These are phyloP conservation scores for Monilinia polystroma DNA, from an alignment of 2,329 filamentous ascomycete species.

Conservation along the genomic window DNA sequence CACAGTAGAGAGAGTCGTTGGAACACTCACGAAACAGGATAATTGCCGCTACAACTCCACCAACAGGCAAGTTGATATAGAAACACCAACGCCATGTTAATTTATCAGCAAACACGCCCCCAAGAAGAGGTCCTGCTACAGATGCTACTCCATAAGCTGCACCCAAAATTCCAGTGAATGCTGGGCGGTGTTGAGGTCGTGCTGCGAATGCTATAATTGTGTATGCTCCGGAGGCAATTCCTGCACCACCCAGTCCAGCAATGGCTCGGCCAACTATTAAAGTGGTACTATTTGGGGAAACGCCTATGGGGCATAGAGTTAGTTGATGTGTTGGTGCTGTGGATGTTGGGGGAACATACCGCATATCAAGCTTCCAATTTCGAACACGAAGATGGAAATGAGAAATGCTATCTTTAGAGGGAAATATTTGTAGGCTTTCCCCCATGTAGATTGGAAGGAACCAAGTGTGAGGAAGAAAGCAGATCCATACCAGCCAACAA, in stretches of 20 bases:
- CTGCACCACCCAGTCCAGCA: slow-evolving; percentile 33
- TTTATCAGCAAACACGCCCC: slow-evolving; percentile 61
- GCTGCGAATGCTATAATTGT: slow-evolving; percentile 44
- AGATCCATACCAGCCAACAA: slow-evolving; percentile 57
- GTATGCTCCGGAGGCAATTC: slow-evolving; percentile 42
- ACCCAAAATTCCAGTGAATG: slow-evolving; percentile 61
- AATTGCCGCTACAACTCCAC: slow-evolving; percentile 41
- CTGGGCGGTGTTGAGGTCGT: slow-evolving; percentile 37
- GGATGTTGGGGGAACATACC: slow-evolving; percentile 30
- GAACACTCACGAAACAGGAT: slow-evolving; percentile 13
- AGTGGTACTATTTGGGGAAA: slow-evolving; percentile 38
- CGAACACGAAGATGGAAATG: slow-evolving; percentile 41
- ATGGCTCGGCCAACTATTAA: slow-evolving; percentile 31
- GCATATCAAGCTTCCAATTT: slow-evolving; percentile 43
- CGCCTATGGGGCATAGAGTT: slow-evolving; percentile 26
- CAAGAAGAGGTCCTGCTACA: slow-evolving; percentile 60
- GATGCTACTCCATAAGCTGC: slow-evolving; percentile 65
- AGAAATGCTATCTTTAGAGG: slow-evolving; percentile 40
- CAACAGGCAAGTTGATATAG: slow-evolving; percentile 36
- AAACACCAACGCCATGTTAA: slow-evolving; percentile 58
- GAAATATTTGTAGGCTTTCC: slow-evolving; percentile 41
- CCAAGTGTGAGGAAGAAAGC: slow-evolving; percentile 53
- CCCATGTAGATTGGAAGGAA: slow-evolving; percentile 39
- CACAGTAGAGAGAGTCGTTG: neutral
- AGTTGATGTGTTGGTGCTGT: neutral